phyloP scores from a whole-genome alignment of 179 eudicot species.

The Silene vulgaris region DNA sequence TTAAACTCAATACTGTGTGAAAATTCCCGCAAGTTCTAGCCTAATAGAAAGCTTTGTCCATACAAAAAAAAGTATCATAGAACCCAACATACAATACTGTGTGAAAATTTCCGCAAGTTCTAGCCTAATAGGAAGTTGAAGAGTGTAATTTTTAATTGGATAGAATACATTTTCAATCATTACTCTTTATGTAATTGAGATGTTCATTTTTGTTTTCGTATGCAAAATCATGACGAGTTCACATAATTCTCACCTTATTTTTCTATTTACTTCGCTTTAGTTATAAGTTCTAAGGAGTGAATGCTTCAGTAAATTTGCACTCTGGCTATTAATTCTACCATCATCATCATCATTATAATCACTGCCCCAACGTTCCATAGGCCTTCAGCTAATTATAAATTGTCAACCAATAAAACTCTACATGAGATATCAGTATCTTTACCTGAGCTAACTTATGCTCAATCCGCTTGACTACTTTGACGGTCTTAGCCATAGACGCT shows the following conservation, averaged over 20 bases:
- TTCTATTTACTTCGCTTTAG: background rate
- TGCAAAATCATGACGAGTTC: conserved; percentile 9
- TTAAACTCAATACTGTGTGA: background rate
- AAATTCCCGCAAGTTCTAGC: no score
- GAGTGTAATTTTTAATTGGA: background rate
- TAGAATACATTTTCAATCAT: background rate
- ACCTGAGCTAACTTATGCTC: conserved; percentile 75
- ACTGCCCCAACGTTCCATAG: background rate
- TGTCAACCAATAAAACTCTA: background rate
- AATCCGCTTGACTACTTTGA: conserved; percentile 57
- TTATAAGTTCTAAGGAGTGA: background rate
- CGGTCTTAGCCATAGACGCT: conserved; percentile 55
- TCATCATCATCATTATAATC: background rate
- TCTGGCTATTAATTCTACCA: background rate
- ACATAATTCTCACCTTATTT: background rate
- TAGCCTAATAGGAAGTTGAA: no score
- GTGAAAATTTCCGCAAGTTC: no score
- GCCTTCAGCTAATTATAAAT: conserved; percentile 13
- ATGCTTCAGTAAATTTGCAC: background rate
- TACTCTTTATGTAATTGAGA: background rate
- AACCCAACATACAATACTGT: no score
- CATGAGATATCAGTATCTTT: conserved; percentile 32
- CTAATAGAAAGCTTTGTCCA: no score
- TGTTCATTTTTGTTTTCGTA: background rate
- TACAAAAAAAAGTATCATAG: no score